Evolutionary conservation across 2,329 filamentous ascomycete species (phyloP).

Genomic region (Bipolaris oryzae): DNA sequence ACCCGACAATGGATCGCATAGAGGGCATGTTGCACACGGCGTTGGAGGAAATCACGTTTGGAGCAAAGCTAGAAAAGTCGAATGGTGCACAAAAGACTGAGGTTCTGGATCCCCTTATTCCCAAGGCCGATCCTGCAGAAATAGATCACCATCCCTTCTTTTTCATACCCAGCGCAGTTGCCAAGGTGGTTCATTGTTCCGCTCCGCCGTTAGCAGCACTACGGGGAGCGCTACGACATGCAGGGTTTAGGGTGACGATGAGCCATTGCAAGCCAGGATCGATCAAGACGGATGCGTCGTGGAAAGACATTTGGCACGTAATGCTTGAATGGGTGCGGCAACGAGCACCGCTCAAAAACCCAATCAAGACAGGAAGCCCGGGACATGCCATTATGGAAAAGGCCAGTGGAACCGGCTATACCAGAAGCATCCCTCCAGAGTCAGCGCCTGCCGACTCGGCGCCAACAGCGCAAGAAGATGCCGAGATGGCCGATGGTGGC

Average conservation of each 20-base stretch:
- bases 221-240: conserved; percentile 77
- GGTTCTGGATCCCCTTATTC: conserved; percentile 47
- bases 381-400: conserved; percentile 66
- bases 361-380: conserved; percentile 71
- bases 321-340: conserved; percentile 92
- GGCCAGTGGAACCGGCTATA: conserved; percentile 25
- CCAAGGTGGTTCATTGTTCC: conserved; percentile 77
- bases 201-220: conserved; percentile 81
- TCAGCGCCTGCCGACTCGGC: conserved; percentile 5
- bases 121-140: conserved; percentile 42
- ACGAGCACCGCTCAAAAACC: conserved; percentile 76
- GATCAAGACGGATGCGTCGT: conserved; percentile 92
- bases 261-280: conserved; percentile 90
- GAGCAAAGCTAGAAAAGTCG: conserved; percentile 25
- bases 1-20: conserved; percentile 80
- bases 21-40: conserved; percentile 92
- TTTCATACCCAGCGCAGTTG: conserved; percentile 75
- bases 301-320: conserved; percentile 87
- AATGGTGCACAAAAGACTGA: conserved; percentile 26
- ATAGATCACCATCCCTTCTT: conserved; percentile 84
- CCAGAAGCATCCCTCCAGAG: conserved; percentile 4
- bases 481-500: conserved; percentile 4
- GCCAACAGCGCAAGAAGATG: neutral
- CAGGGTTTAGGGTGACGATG: conserved; percentile 82
- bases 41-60: conserved; percentile 69